phyloP scores from a whole-genome alignment of 2,329 filamentous ascomycete genomes.

The Aspergillus sp. region DNA sequence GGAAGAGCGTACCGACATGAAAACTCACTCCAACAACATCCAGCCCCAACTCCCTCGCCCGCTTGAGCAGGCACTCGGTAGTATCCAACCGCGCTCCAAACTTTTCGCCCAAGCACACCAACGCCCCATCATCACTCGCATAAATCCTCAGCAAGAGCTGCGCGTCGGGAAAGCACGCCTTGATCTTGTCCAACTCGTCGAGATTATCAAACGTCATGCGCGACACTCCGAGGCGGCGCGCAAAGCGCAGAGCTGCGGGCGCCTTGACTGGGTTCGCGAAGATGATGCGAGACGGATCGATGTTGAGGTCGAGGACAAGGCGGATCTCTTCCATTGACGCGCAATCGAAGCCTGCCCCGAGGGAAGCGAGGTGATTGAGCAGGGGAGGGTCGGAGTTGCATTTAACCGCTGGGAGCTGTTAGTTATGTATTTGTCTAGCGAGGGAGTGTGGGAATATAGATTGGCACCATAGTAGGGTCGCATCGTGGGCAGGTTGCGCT shows the following conservation, averaged over 20 bases:
- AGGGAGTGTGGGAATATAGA: too few relatives aligned
- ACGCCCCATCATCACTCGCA: conserved; percentile 11
- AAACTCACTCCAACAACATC: conserved; percentile 35
- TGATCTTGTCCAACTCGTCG: conserved; percentile 34
- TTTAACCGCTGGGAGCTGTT: conserved; percentile 31
- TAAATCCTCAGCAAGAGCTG: conserved; percentile 28
- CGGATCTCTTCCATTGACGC: conserved; percentile 33
- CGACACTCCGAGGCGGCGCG: background rate
- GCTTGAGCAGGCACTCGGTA: conserved; percentile 18
- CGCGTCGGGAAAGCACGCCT: conserved; percentile 23
- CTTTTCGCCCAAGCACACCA: conserved; percentile 5
- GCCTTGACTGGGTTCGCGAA: background rate
- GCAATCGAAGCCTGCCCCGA: conserved; percentile 36
- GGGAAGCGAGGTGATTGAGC: conserved; percentile 27
- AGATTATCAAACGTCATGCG: conserved; percentile 36
- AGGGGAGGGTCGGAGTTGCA: conserved; percentile 33
- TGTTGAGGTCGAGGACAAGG: conserved; percentile 25
- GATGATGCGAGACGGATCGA: conserved; percentile 20
- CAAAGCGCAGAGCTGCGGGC: background rate
- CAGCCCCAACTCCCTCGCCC: conserved; percentile 29
- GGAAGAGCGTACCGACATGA: too few relatives aligned
- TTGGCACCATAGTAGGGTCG: conserved; percentile 2
- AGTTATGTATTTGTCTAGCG: too few relatives aligned
- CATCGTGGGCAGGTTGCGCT: background rate
- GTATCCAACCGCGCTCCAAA: background rate